Percentiles rank a stretch among this genome's conserved stretches.
phyloP scores from a whole-genome alignment of 306 rosid species.

The Erythrophleum fordii region DNA sequence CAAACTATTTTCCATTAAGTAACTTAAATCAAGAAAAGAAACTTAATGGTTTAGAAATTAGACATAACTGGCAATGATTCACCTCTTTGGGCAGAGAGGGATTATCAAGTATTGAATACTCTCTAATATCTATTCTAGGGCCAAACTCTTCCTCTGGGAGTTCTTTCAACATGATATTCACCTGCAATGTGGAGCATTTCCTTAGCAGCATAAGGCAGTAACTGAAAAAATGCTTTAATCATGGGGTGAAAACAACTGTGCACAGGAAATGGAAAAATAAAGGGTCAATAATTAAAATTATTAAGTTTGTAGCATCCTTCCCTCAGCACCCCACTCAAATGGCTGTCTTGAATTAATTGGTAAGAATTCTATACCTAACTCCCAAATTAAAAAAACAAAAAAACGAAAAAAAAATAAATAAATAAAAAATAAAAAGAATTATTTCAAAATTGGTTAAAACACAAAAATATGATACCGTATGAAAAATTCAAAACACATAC shows the following conservation, averaged over 20 bases:
- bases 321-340: neutral
- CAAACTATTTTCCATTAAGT: constrained; percentile 7
- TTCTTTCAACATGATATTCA: constrained; percentile 77
- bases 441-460: no score
- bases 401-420: no score
- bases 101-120: constrained; percentile 84
- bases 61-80: constrained; percentile 21
- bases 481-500: neutral
- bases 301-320: neutral
- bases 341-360: neutral
- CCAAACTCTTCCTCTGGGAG: constrained; percentile 85
- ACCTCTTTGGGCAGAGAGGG: constrained; percentile 80
- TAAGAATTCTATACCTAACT: no score
- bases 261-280: neutral
- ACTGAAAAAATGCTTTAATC: constrained; percentile 26
- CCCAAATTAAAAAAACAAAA: no score
- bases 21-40: neutral
- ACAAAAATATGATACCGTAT: neutral
- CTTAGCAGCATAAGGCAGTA: constrained; percentile 31
- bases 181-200: constrained; percentile 53
- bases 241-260: neutral
- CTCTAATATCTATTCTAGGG: constrained; percentile 73
- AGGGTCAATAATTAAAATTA: neutral
- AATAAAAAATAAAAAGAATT: no score
- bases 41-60: constrained; percentile 15